Base-by-base conservation (phyloP, 148 eudicot genomes). In the Cornus florida region DNA sequence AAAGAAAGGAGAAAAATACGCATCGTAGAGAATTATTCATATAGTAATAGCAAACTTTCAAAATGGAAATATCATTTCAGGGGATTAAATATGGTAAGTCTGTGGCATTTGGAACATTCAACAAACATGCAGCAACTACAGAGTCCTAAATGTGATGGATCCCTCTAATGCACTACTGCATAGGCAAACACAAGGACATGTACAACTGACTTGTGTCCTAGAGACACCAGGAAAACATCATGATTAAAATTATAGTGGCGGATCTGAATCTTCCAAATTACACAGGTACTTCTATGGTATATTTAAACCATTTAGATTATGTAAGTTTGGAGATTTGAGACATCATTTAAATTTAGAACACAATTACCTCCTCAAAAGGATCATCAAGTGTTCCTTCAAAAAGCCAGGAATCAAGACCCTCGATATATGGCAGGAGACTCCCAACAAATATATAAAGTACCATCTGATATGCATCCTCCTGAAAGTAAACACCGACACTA, bases 401-500 rank as follows among this genome's bases (percentile, higher is more conserved):
- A 84, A 96, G 90, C 99, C 97, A 96, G 77, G 94, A 93, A 83
- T 92, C 95, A 81, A 93, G 90, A 76, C 83, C 84, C 84, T 93
- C 90, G 57, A 89, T 91, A 80, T 89, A 93, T 68, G 99, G 99
- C 81, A 93, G 72, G 78, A 91, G 74, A 84, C 92, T 92, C 43
- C 94, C 93, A 77, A 86, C 89, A 87, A 96, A 90, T 82, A 92
- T 83, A 84, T 89, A 88, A 72, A 96, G 92, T 62, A 96, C 84
- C 94, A 91, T 91, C 85, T 81, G 84, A 80, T 92, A 93, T 72
- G 98, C 93, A 73, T 96, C 95, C 88, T 96, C 98, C 99, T 96
- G 92, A 81, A 83, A 89, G 76, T 43, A 69, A 69, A 71, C 83
- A 83, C 50, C 43, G 20, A n/a, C 48, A 48, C 33, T 72, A 53